These are phyloP conservation scores for Rhodotorula sp. DNA, from an alignment of 1,284 basidiomycete species.

Conservation along the genomic window DNA sequence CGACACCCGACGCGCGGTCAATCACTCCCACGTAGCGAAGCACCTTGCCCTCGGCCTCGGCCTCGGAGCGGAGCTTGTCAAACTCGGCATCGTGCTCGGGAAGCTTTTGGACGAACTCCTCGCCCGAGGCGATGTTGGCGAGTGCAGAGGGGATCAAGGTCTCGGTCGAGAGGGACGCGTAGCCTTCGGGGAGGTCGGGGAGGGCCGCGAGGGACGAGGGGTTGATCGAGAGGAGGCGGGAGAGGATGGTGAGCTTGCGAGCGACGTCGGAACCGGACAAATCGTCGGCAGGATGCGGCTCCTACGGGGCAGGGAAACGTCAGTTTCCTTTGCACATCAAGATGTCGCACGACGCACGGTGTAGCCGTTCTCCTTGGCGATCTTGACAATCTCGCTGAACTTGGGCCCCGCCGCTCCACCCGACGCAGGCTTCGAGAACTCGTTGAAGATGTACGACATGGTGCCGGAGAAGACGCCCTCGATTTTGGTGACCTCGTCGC, in stretches of 20 bases:
- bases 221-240: slow-evolving; percentile 65
- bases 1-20: slow-evolving; percentile 68
- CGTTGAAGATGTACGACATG: slow-evolving; percentile 98
- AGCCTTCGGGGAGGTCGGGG: slow-evolving; percentile 62
- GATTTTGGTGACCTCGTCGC: slow-evolving; percentile 69
- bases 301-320: slow-evolving; percentile 56
- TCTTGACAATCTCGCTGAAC: slow-evolving; percentile 85
- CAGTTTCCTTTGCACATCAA: no score
- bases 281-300: slow-evolving; percentile 96
- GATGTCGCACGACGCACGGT: slow-evolving; percentile 60
- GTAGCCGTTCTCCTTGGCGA: slow-evolving; percentile 89
- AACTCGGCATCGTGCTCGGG: slow-evolving; percentile 83
- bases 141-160: slow-evolving; percentile 82
- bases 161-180: slow-evolving; percentile 73
- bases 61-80: slow-evolving; percentile 70
- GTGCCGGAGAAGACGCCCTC: slow-evolving; percentile 86
- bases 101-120: slow-evolving; percentile 77
- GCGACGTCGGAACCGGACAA: slow-evolving; percentile 95
- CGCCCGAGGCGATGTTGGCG: slow-evolving; percentile 64
- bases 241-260: slow-evolving; percentile 92
- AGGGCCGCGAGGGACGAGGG: slow-evolving; percentile 45
- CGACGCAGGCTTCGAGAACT: slow-evolving; percentile 62
- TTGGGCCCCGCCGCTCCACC: slow-evolving; percentile 51
- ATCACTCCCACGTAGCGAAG: slow-evolving; percentile 93
- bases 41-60: slow-evolving; percentile 73